Conservation (phyloP, 2,329 filamentous ascomycete genomes). For the Karstenula rhodostoma region DNA sequence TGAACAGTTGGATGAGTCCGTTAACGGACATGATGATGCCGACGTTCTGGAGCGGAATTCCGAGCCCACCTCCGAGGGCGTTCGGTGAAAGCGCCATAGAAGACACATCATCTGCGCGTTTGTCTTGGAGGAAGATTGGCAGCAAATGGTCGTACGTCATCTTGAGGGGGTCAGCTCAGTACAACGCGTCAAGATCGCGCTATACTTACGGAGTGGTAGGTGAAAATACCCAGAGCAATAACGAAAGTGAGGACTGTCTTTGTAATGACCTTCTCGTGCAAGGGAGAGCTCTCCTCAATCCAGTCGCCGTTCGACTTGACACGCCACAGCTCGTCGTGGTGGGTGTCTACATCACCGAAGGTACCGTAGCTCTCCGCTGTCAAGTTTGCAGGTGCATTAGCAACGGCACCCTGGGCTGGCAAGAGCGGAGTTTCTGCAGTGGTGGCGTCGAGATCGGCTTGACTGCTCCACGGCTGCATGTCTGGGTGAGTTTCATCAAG, state of each 20-base stretch:
- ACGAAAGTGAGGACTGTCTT: conserved; percentile 77
- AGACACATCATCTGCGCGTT: conserved; percentile 55
- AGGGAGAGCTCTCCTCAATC: conserved; percentile 46
- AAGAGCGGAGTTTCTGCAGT: conserved; percentile 76
- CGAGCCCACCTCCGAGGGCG: conserved; percentile 67
- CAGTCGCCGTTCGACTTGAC: conserved; percentile 58
- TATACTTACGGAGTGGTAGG: conserved; percentile 74
- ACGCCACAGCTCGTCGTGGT: conserved; percentile 62
- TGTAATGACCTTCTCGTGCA: conserved; percentile 61
- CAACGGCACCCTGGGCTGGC: conserved; percentile 76
- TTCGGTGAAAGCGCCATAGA: conserved; percentile 30
- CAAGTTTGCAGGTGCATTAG: conserved; percentile 75
- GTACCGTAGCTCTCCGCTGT: conserved; percentile 83
- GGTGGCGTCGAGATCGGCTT: conserved; percentile 49
- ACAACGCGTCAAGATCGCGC: not conserved
- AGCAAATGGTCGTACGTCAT: conserved; percentile 95
- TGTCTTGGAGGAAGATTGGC: conserved; percentile 91
- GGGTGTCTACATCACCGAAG: conserved; percentile 66
- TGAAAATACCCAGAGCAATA: conserved; percentile 86
- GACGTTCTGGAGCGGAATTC: conserved; percentile 70
- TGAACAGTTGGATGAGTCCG: conserved; percentile 74
- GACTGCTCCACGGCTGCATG: conserved; percentile 65
- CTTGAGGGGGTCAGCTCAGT: conserved; percentile 22
- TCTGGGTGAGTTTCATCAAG: conserved; percentile 91
- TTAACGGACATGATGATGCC: conserved; percentile 74